Conservation (phyloP, 139 green algal genomes). For the Gonium pectorale region DNA sequence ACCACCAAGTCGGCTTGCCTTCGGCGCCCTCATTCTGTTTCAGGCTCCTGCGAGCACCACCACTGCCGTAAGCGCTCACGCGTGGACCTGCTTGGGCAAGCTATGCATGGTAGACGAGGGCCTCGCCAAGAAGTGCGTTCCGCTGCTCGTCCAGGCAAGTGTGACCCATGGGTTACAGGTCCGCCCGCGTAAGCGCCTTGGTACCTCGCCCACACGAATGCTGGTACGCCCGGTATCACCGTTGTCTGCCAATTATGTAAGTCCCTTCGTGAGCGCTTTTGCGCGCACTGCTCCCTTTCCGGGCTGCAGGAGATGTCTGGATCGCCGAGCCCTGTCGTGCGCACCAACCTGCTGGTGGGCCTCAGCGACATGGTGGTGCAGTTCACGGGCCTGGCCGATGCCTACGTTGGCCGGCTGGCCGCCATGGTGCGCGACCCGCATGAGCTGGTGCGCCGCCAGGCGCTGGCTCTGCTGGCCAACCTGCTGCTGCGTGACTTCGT, state of each 20-base stretch:
- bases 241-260: too few species aligned
- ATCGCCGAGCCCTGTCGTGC: conserved; percentile 67
- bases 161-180: too few species aligned
- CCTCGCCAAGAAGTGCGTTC: conserved; percentile 81
- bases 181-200: too few species aligned
- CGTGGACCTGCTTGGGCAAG: conserved; percentile 86
- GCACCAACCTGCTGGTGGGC: conserved; percentile 93
- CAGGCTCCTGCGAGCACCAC: neutral
- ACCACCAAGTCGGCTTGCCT: too few species aligned
- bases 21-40: too few species aligned
- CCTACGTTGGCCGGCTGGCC: conserved; percentile 79
- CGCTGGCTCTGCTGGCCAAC: conserved; percentile 82
- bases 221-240: too few species aligned
- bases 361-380: conserved; percentile 87
- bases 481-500: conserved; percentile 92
- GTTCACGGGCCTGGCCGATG: conserved; percentile 86
- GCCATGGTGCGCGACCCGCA: conserved; percentile 82
- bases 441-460: conserved; percentile 83
- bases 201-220: too few species aligned
- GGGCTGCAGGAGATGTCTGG: conserved; percentile 68
- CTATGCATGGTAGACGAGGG: conserved; percentile 83
- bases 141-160: conserved; percentile 81
- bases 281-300: too few species aligned
- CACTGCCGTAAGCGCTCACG: conserved; percentile 65
- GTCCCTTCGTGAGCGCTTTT: too few species aligned